Evolutionary conservation across 2,329 filamentous ascomycete genomes (phyloP), one percentile per base, ranked within the genome.

Genomic region (Cyphellophora attinorum): DNA sequence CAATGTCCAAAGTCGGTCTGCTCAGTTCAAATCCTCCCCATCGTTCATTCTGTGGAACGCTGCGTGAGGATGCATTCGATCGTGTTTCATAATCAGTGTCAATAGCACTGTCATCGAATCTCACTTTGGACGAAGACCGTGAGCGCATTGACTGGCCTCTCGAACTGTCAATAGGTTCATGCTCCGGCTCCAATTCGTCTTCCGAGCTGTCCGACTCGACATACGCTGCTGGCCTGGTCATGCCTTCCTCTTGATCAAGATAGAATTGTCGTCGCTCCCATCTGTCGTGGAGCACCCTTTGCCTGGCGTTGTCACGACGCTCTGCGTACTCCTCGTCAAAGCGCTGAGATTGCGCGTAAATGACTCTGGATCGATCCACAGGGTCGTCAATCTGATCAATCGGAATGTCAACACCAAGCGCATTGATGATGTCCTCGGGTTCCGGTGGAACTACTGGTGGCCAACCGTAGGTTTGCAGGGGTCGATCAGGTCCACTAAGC

Each of bases 261-360:
- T 91, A 93, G 49, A 91, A 93, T 25, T 79, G 75, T 29, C 85
- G 70, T 39, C 81, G 71, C 49, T 73, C 74, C 84, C 84, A 91
- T 32, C 84, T 70, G 35, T 88, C 75, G 47, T 80, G 69, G 21
- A 85, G 63, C 42, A 57, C 56, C 42, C 57, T 43, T 43, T 55
- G 50, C 33, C 64, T 51, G 27, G 57, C 48, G 16, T 59, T 51
- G 36, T 62, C 54, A 14, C 37, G 34, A 11, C 56, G 49, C 41
- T 57, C 51, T 30, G 53, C 52, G n/a, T 57, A 53, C 35, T 60
- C 57, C 18, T 54, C 52, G 33, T 56, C 57, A 41, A 62, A 55
- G 42, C 61, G 55, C 30, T 54, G 51, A 39, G 52, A 56, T 17
- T 58, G 53, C 6, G 52, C 55, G 33, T 54, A 58, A 28, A 57